phyloP scores from a whole-genome alignment of 2,329 filamentous ascomycete species.

The Madurella fahalii region DNA sequence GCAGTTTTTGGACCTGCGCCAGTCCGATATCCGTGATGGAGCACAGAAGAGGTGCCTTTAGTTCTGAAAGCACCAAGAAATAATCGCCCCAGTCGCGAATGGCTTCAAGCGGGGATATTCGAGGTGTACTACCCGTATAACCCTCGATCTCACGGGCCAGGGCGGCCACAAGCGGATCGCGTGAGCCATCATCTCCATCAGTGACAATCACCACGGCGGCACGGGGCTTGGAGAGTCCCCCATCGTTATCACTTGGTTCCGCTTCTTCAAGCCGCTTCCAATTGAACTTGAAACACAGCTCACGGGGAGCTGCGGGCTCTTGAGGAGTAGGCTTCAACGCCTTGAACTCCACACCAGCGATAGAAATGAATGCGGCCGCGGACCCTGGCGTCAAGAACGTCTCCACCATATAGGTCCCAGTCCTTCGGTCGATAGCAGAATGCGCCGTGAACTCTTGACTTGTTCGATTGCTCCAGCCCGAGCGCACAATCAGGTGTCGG shows the following conservation, averaged over 20 bases:
- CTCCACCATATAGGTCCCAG: constrained; percentile 24
- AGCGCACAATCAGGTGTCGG: constrained; percentile 21
- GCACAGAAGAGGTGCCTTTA: constrained; percentile 21
- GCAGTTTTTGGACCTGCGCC: constrained; percentile 22
- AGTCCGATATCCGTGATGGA: constrained; percentile 16
- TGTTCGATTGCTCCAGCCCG: constrained; percentile 9
- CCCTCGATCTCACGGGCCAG: constrained; percentile 15
- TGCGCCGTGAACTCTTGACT: constrained; percentile 18
- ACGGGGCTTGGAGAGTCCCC: constrained; percentile 1
- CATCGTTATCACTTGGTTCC: neutral
- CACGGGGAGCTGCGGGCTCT: constrained; percentile 14
- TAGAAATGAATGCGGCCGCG: constrained; percentile 16
- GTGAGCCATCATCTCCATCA: neutral
- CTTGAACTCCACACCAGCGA: constrained; percentile 24
- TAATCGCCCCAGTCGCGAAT: constrained; percentile 10
- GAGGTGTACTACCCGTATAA: constrained; percentile 8
- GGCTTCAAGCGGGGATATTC: constrained; percentile 16
- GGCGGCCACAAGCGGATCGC: constrained; percentile 4
- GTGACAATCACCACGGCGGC: constrained; percentile 16
- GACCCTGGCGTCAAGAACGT: constrained; percentile 9
- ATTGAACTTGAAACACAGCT: constrained; percentile 27
- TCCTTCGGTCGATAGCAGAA: constrained; percentile 12
- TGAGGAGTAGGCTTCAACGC: constrained; percentile 9
- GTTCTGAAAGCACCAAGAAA: constrained; percentile 27
- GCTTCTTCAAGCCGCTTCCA: constrained; percentile 21